A percentile compares a stretch with the other conserved stretches of the same genome.
These are phyloP conservation scores for Rugonectria rugulosa DNA, from an alignment of 2,329 filamentous ascomycete genomes.

Conservation along the genomic window DNA sequence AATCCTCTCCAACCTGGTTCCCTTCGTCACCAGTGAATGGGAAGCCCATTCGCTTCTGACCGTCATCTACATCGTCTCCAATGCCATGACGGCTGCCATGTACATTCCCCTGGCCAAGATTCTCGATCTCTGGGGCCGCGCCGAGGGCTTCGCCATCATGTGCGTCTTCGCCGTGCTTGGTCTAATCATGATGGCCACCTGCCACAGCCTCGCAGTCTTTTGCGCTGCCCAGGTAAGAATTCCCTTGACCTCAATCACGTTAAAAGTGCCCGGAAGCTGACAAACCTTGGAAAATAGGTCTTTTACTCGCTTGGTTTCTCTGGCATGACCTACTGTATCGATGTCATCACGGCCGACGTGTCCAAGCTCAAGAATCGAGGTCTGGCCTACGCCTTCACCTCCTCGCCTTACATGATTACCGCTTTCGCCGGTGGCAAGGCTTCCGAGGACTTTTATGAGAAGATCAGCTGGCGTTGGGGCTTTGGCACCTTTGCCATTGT, in stretches of 20 bases:
- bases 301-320: slow-evolving; percentile 67
- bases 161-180: slow-evolving; percentile 55
- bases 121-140: slow-evolving; percentile 69
- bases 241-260: slow-evolving; percentile 39
- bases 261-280: neutral
- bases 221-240: slow-evolving; percentile 57
- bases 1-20: slow-evolving; percentile 50
- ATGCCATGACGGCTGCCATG: slow-evolving; percentile 63
- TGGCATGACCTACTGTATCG: slow-evolving; percentile 65
- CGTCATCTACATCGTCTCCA: slow-evolving; percentile 61
- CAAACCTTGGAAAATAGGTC: slow-evolving; percentile 47
- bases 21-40: slow-evolving; percentile 61
- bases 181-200: slow-evolving; percentile 70
- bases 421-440: slow-evolving; percentile 41
- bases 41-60: slow-evolving; percentile 61
- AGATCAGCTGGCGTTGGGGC: slow-evolving; percentile 21
- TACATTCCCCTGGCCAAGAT: slow-evolving; percentile 70
- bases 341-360: slow-evolving; percentile 71
- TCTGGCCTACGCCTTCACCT: slow-evolving; percentile 47
- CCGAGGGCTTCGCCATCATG: slow-evolving; percentile 65
- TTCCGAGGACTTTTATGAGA: slow-evolving; percentile 13
- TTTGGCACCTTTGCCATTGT: slow-evolving; percentile 71
- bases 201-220: slow-evolving; percentile 49
- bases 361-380: slow-evolving; percentile 48
- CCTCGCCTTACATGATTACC: slow-evolving; percentile 53